A percentile compares a stretch with the other conserved stretches of the same genome.
Conservation (phyloP, 768 basidiomycete species). For the Mycena metata region DNA sequence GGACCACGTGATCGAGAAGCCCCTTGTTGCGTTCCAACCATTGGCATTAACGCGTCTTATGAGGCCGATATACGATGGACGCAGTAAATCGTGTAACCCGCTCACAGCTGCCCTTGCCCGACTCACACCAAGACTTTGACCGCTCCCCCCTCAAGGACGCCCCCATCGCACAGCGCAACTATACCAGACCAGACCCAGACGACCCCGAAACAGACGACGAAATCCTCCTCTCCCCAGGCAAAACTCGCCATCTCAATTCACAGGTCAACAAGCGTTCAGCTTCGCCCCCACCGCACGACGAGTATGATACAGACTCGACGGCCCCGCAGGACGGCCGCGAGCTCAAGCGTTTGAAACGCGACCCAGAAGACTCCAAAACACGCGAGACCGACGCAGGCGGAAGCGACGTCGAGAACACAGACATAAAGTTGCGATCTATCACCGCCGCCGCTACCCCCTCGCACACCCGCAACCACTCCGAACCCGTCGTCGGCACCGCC, state of each 20-base stretch:
- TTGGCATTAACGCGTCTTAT: neutral
- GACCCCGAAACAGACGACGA: constrained; percentile 60
- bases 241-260: constrained; percentile 38
- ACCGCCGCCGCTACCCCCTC: constrained; percentile 33
- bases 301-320: constrained; percentile 25
- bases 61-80: constrained; percentile 31
- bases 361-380: constrained; percentile 23
- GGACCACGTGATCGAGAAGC: constrained; percentile 24
- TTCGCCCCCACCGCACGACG: constrained; percentile 44
- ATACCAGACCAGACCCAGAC: constrained; percentile 34
- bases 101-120: constrained; percentile 64
- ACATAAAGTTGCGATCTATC: constrained; percentile 29
- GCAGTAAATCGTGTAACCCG: constrained; percentile 58
- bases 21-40: constrained; percentile 10
- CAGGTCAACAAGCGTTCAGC: constrained; percentile 54
- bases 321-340: constrained; percentile 25
- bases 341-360: constrained; percentile 34
- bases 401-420: constrained; percentile 34
- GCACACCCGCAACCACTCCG: constrained; percentile 55
- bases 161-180: constrained; percentile 52
- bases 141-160: constrained; percentile 69
- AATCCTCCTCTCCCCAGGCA: constrained; percentile 60
- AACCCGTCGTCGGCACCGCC: constrained; percentile 44
- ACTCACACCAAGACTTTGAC: constrained; percentile 59
- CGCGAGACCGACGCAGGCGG: constrained; percentile 22